Evolutionary conservation across 1,139 yeast genomes (phyloP).

Genomic region (Candida tetrigidarum): DNA sequence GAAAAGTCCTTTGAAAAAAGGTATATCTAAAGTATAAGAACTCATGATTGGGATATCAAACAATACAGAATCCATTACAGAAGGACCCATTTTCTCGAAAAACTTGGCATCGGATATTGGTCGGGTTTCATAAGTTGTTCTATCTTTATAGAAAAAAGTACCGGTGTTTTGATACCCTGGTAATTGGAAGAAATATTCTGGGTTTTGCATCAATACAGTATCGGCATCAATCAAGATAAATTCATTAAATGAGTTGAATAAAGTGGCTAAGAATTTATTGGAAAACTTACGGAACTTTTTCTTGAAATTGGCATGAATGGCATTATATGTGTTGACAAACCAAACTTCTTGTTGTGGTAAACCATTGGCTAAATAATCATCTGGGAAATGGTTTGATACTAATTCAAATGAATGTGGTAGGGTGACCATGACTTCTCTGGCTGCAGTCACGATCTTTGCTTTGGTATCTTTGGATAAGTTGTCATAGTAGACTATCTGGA

Average conservation of each 20-base stretch:
- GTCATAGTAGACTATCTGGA: slow-evolving; percentile 36
- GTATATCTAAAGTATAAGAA: slow-evolving; percentile 31
- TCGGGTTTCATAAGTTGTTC: slow-evolving; percentile 41
- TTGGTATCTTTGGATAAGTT: slow-evolving; percentile 27
- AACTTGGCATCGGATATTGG: slow-evolving; percentile 33
- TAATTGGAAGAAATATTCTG: slow-evolving; percentile 42
- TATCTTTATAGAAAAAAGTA: slow-evolving; percentile 52
- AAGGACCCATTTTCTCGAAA: slow-evolving; percentile 43
- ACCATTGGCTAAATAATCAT: slow-evolving; percentile 25
- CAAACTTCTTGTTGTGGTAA: slow-evolving; percentile 46
- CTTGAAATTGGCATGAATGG: slow-evolving; percentile 31
- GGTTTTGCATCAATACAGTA: slow-evolving; percentile 43
- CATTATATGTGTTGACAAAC: slow-evolving; percentile 44
- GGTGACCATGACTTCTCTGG: slow-evolving; percentile 26
- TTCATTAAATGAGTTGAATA: slow-evolving; percentile 56
- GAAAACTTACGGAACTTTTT: slow-evolving; percentile 42
- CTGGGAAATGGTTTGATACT: slow-evolving; percentile 27
- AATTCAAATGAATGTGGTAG: slow-evolving; percentile 28
- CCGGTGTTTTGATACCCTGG: slow-evolving; percentile 42
- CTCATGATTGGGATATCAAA: slow-evolving; percentile 40
- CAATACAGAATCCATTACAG: slow-evolving; percentile 37
- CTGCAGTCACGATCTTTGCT: slow-evolving; percentile 28
- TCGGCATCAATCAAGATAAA: slow-evolving; percentile 56
- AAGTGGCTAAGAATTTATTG: slow-evolving; percentile 53
- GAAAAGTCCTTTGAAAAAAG: slow-evolving; percentile 33